phyloP scores from a whole-genome alignment of 2,329 filamentous ascomycete species.

The Phoma sp. region DNA sequence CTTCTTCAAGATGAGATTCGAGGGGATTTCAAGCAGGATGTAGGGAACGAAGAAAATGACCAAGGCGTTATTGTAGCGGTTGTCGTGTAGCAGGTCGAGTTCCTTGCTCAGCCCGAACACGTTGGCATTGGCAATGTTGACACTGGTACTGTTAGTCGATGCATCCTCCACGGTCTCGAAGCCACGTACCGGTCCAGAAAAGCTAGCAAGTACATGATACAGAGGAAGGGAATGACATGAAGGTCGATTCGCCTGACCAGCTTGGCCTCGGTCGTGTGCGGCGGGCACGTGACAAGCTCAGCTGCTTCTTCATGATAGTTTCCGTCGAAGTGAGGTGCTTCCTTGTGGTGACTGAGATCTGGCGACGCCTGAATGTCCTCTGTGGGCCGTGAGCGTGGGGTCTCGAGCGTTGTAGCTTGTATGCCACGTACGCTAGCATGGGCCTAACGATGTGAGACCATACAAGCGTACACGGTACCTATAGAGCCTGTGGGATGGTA shows the following conservation, averaged over 20 bases:
- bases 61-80: constrained; percentile 58
- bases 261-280: constrained; percentile 57
- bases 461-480: neutral
- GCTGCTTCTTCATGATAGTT: constrained; percentile 49
- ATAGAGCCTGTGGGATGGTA: neutral
- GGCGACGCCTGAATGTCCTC: constrained; percentile 26
- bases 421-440: neutral
- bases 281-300: constrained; percentile 51
- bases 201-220: constrained; percentile 58
- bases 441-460: constrained; percentile 10
- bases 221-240: constrained; percentile 58
- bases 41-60: constrained; percentile 63
- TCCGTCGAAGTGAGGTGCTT: constrained; percentile 30
- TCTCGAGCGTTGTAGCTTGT: neutral
- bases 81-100: constrained; percentile 50
- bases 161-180: neutral
- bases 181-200: constrained; percentile 52
- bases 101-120: constrained; percentile 58
- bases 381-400: constrained; percentile 20
- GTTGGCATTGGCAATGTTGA: constrained; percentile 62
- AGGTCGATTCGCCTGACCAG: constrained; percentile 56
- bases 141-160: constrained; percentile 33
- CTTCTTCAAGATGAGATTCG: constrained; percentile 59
- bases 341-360: constrained; percentile 22
- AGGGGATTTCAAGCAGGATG: constrained; percentile 61